Evolutionary conservation across 2,329 filamentous ascomycete species (phyloP).

Genomic region (Pyrenochaeta sp.): DNA sequence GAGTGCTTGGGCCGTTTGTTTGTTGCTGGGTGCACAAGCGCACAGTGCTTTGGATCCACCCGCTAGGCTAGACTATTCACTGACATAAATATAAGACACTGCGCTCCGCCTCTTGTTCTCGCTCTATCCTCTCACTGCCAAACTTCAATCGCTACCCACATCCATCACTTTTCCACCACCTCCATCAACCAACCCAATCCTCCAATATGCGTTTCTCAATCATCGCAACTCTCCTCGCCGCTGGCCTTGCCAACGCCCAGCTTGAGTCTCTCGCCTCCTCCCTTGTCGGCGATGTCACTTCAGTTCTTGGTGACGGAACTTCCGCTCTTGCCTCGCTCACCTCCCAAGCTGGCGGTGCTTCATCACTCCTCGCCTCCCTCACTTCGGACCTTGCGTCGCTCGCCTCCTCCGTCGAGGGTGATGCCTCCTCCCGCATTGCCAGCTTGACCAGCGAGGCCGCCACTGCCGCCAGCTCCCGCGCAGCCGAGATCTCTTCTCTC

Average conservation of each 20-base stretch:
- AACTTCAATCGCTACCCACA: constrained; percentile 19
- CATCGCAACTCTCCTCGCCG: constrained; percentile 38
- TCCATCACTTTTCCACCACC: constrained; percentile 6
- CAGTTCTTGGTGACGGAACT: constrained; percentile 9
- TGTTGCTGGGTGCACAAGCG: constrained; percentile 31
- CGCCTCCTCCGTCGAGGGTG: constrained; percentile 20
- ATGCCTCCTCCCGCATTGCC: constrained; percentile 19
- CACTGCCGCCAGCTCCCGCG: constrained; percentile 13
- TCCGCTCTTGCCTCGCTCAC: constrained; percentile 17
- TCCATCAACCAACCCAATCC: constrained; percentile 8
- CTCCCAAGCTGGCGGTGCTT: constrained; percentile 17
- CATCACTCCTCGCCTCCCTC: constrained; percentile 12
- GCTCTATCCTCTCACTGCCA: constrained; percentile 14
- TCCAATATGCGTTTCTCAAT: constrained; percentile 48
- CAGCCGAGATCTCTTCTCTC: constrained; percentile 5
- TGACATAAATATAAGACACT: constrained; percentile 23
- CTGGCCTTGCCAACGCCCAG: constrained; percentile 40
- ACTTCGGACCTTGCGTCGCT: constrained; percentile 13
- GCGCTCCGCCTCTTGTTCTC: constrained; percentile 13
- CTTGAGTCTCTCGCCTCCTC: constrained; percentile 35
- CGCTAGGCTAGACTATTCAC: constrained; percentile 15
- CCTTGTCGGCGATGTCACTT: constrained; percentile 13
- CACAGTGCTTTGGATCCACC: constrained; percentile 18
- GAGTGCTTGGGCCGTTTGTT: constrained; percentile 33
- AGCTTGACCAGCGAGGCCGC: constrained; percentile 21